A percentile compares a stretch with the other conserved stretches of the same genome.
phyloP scores from a whole-genome alignment of 306 rosid genomes.

The Sophora flavescens region DNA sequence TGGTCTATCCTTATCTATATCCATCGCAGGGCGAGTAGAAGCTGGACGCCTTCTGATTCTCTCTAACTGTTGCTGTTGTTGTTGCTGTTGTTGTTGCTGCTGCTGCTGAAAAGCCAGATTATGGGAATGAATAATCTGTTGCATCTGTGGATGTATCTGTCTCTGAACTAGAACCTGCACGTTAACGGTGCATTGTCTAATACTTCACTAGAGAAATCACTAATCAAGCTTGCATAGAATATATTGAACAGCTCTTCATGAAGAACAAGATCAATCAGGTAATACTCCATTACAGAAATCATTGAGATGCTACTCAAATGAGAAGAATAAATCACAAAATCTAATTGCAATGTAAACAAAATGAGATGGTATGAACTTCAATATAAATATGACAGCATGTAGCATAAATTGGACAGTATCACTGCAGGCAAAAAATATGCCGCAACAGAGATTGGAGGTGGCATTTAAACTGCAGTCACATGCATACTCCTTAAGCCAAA shows the following conservation, averaged over 20 bases:
- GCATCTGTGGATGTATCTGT: conserved; percentile 84
- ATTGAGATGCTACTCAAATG: not conserved
- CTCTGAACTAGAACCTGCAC: conserved; percentile 67
- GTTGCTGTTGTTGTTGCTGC: conserved; percentile 59
- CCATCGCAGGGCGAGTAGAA: conserved; percentile 69
- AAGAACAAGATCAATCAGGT: conserved; percentile 13
- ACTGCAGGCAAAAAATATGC: not conserved
- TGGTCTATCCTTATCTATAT: conserved; percentile 78
- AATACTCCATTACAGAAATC: not conserved
- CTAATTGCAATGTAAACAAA: not conserved
- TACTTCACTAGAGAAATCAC: conserved; percentile 24
- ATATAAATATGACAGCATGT: not conserved
- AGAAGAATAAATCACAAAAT: not conserved
- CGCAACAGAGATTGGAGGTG: not conserved
- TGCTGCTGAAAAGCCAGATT: conserved; percentile 65
- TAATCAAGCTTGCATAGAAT: conserved; percentile 22
- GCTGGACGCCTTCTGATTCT: conserved; percentile 69
- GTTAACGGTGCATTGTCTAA: conserved; percentile 35
- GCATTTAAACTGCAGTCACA: conserved; percentile 17
- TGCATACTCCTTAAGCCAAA: not conserved
- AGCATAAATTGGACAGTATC: not conserved
- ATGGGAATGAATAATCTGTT: conserved; percentile 65
- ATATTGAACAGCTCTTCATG: conserved; percentile 20
- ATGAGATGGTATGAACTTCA: not conserved
- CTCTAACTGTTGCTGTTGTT: conserved; percentile 53